These are phyloP conservation scores for Nidularia sp. DNA, from an alignment of 768 basidiomycete genomes.

Conservation along the genomic window DNA sequence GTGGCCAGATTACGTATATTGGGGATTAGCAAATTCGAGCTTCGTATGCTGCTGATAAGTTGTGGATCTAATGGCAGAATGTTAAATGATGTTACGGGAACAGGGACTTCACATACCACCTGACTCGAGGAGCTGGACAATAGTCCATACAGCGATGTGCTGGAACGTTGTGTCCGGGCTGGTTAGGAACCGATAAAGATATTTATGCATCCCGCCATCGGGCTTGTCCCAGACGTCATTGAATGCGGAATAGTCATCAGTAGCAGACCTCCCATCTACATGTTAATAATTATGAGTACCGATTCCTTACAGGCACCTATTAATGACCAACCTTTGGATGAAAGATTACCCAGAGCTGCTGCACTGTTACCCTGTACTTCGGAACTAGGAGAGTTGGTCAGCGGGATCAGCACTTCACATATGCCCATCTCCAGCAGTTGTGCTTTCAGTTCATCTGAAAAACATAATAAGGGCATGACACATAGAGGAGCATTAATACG, in stretches of 20 bases:
- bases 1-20: constrained; percentile 82
- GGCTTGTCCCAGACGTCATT: constrained; percentile 98
- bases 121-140: constrained; percentile 96
- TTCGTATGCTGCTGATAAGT: constrained; percentile 86
- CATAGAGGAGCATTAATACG: constrained; percentile 15
- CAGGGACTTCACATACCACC: constrained; percentile 49
- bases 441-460: constrained; percentile 89
- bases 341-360: constrained; percentile 94
- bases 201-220: constrained; percentile 94
- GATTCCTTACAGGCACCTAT: not conserved
- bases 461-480: constrained; percentile 4
- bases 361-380: constrained; percentile 99
- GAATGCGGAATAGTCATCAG: constrained; percentile 94
- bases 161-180: constrained; percentile 97
- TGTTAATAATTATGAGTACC: constrained; percentile 1
- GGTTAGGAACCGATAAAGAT: constrained; percentile 89
- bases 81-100: constrained; percentile 1
- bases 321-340: constrained; percentile 76
- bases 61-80: constrained; percentile 70
- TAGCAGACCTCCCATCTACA: constrained; percentile 68
- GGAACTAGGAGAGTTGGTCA: constrained; percentile 93
- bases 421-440: constrained; percentile 98
- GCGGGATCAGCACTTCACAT: constrained; percentile 92
- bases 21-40: constrained; percentile 74
- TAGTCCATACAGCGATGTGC: constrained; percentile 99